Evolutionary conservation across 2,329 filamentous ascomycete species (phyloP), one percentile per base, ranked within the genome.

Genomic region (Epichloe hybrida): DNA sequence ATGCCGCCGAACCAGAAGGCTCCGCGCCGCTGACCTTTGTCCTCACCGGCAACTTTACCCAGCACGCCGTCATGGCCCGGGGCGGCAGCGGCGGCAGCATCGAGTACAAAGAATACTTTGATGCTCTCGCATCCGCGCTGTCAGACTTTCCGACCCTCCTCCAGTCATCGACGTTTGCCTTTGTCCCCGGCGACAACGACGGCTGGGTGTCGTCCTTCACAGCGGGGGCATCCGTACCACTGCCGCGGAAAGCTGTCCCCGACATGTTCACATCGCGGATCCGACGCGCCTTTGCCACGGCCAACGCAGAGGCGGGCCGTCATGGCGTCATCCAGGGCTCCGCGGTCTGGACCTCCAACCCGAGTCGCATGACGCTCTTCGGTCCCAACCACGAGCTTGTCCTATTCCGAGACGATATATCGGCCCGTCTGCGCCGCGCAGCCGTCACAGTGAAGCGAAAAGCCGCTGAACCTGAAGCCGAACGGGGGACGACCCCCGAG

Each of bases 31-130:
- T 95, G 60, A 77, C 81, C 1, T 91, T 97, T 61, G 72, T 96
- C 43, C 69, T 98, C 6, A 81, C 88, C 45, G 93, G 93, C 38
- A 95, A 93, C 65, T 97, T 98, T 59, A 76, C 78, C 17, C 72
- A 75, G 50, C 72, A 83, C 49, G 78, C 81, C 34, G 76, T 84
- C 56, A 81, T 84, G 70, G 77, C 80, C 6, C 73, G 79, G 31
- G 83, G 86, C 49, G 80, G 81, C 27, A 83, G 81, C 38, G 83
- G 84, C 21, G 87, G 88, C 38, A 91, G 87, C 66, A 90, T 97
- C 58, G 89, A 95, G 68, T 97, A 95, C 71, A 97, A 97, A 70
- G 93, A 97, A 68, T 84, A 86, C 64, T 96, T 97, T 65, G 89
- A 98, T 68, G 80, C 83, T 8, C 77, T 98, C 12, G 91, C 93